phyloP scores from a whole-genome alignment of 1,284 basidiomycete species.

The Ceratobasidium sp. region DNA sequence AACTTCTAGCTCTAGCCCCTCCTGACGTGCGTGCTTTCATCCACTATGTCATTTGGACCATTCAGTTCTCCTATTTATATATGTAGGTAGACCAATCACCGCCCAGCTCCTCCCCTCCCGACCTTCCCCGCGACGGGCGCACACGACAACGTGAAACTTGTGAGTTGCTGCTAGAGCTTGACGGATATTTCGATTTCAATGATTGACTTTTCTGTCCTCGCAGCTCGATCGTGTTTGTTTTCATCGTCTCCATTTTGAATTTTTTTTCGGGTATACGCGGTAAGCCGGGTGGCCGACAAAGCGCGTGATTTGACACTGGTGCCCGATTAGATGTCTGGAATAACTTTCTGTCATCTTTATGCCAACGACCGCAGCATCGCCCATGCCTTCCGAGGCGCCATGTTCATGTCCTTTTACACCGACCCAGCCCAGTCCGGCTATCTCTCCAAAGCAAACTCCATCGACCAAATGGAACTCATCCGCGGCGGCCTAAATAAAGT shows the following conservation, averaged over 20 bases:
- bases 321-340: constrained; percentile 1
- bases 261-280: background rate
- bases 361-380: constrained; percentile 19
- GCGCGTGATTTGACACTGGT: background rate
- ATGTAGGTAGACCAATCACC: background rate
- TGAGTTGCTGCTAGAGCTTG: background rate
- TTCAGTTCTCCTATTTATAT: background rate
- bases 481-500: constrained; percentile 15
- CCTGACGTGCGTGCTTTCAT: constrained; percentile 12
- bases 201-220: background rate
- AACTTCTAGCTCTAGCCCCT: background rate
- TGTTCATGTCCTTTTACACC: constrained; percentile 24
- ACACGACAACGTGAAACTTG: background rate
- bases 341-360: constrained; percentile 10
- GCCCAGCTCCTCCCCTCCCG: background rate
- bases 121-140: background rate
- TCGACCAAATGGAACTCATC: constrained; percentile 24
- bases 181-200: background rate
- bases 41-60: background rate
- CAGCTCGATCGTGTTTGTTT: background rate
- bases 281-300: background rate
- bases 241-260: background rate
- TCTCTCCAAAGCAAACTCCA: constrained; percentile 5
- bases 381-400: constrained; percentile 12
- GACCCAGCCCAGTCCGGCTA: constrained; percentile 9